phyloP scores from a whole-genome alignment of 2,329 filamentous ascomycete genomes.

The Aspergillus sp. region DNA sequence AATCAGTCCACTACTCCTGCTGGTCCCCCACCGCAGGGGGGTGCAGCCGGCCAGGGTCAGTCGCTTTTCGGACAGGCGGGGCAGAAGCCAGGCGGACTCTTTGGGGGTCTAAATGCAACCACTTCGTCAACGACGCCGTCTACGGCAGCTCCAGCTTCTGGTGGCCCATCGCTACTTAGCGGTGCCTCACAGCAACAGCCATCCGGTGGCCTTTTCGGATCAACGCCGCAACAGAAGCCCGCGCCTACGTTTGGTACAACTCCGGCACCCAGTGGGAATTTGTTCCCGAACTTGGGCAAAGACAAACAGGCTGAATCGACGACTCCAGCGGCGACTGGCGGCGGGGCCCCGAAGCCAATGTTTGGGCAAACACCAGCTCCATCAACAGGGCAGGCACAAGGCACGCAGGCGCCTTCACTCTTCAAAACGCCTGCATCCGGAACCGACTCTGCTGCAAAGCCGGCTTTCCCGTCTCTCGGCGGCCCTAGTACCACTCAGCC shows the following conservation, averaged over 20 bases:
- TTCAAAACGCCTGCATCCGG: constrained; percentile 20
- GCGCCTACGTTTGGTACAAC: constrained; percentile 10
- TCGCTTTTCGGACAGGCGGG: constrained; percentile 18
- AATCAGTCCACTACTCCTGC: constrained; percentile 42
- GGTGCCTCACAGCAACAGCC: constrained; percentile 19
- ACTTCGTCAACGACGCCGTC: constrained; percentile 18
- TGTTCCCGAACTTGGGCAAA: constrained; percentile 24
- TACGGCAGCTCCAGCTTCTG: constrained; percentile 8
- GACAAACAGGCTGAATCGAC: constrained; percentile 21
- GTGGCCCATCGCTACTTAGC: constrained; percentile 9
- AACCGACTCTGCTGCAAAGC: constrained; percentile 16
- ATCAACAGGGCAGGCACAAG: constrained; percentile 8
- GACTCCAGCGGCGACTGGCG: constrained; percentile 16
- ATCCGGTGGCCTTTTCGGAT: constrained; percentile 21
- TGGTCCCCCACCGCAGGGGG: constrained; percentile 35
- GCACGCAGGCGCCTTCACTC: constrained; percentile 17
- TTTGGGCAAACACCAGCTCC: constrained; percentile 16
- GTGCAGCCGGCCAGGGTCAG: constrained; percentile 20
- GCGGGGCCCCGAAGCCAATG: constrained; percentile 17
- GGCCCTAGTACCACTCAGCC: constrained; percentile 11
- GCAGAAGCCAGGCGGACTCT: constrained; percentile 19
- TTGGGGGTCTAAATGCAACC: constrained; percentile 18
- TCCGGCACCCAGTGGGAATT: constrained; percentile 13
- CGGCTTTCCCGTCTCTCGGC: constrained; percentile 18
- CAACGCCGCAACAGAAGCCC: constrained; percentile 16